These are phyloP conservation scores for Pyropia yezoensis DNA, from an alignment of 23 red algal species.

Conservation along the genomic window DNA sequence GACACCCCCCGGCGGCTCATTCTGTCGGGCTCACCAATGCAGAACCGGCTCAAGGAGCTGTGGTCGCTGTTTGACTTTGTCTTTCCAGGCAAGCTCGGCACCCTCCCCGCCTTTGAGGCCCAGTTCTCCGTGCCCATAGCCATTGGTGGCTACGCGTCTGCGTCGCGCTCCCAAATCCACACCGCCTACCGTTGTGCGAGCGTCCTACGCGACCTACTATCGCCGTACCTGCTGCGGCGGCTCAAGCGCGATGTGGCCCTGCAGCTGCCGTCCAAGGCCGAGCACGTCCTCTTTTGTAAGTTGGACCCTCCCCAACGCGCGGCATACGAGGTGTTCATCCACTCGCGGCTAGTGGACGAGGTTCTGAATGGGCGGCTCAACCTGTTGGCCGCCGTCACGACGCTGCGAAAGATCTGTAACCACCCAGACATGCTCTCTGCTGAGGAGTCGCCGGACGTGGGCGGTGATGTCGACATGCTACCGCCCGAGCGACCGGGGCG, in stretches of 20 bases:
- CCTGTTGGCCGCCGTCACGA: conserved; percentile 64
- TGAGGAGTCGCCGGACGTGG: not conserved
- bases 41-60: conserved; percentile 91
- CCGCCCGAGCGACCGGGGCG: too few relatives aligned
- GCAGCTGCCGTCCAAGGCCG: conserved; percentile 82
- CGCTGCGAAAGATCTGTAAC: conserved; percentile 96
- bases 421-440: conserved; percentile 60
- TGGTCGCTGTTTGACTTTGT: conserved; percentile 99
- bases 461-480: too few relatives aligned
- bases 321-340: conserved; percentile 69
- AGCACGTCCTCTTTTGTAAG: conserved; percentile 85
- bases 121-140: conserved; percentile 93
- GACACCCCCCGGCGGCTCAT: conserved; percentile 90
- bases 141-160: conserved; percentile 82
- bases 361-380: conserved; percentile 62
- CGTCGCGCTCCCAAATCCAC: conserved; percentile 77
- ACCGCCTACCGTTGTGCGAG: conserved; percentile 88
- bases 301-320: conserved; percentile 72
- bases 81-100: conserved; percentile 92
- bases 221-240: conserved; percentile 82
- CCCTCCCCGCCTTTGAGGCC: conserved; percentile 79
- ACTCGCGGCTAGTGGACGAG: conserved; percentile 47
- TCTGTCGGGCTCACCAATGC: conserved; percentile 84
- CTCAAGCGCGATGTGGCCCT: conserved; percentile 92
- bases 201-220: conserved; percentile 66